Base-by-base conservation (phyloP, 306 rosid genomes). In the Trifolium subterraneum region DNA sequence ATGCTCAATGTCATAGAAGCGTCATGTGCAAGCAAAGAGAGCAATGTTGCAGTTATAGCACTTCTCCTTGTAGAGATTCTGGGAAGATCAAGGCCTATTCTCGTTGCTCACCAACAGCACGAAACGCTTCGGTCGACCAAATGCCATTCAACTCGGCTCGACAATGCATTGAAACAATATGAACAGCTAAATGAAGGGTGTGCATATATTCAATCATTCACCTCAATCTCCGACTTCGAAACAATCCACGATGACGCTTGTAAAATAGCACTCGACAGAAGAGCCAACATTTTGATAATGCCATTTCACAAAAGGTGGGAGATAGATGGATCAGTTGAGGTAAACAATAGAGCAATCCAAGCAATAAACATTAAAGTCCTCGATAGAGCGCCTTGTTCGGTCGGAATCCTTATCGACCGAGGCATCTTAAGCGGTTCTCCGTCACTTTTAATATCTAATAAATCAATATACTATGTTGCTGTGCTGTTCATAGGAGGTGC, bases 401-500 rank as follows among this genome's bases (percentile, higher is more conserved):
- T 89, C 0, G 92, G 88, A n/a, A 89, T 91, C 52, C 84, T 89
- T 48, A 71, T 91, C 11, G 97, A 91, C 31, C 75, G 90, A 12
- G 88, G 87, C 10, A 48, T 79, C 16, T 41, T 86, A 31, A 64
- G 64, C 5, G 61, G 85, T 36, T 77, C 83, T 0, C 10, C 31
- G 2, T 81, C 87, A 3, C 72, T 87, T 39, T 67, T 79, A 5
- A 12, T 68, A 6, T 20, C 63, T 1, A 75, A 41, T 1, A 75
- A 41, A 72, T 7, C 73, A 29, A 14, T 61, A 19, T 84, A 20
- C 76, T 88, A 75, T 36, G 84, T 86, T 2, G 89, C 75, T 0
- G 88, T 91, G n/a, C 27, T 91, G 71, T 91, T 84, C 92, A 54
- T 88, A 9, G 94, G 97, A 0, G 97, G 97, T 5, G 70, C 73